Base-by-base conservation (phyloP, 768 basidiomycete genomes). In the Lyophyllum atratum region DNA sequence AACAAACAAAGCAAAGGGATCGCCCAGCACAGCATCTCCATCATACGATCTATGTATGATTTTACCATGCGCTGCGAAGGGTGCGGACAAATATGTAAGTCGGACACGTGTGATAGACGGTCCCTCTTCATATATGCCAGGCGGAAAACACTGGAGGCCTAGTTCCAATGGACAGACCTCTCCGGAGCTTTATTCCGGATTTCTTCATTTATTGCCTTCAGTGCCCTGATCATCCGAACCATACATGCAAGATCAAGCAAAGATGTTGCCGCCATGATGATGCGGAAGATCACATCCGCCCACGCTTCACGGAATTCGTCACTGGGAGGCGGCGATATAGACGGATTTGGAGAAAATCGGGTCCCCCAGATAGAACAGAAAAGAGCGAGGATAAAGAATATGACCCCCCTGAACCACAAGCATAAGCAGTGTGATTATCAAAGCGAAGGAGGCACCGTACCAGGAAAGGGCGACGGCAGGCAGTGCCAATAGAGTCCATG, bases 401-500 rank as follows among this genome's bases (percentile, higher is more conserved):
- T 37, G 9, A 50, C 21, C 2, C 28, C 52, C 58, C 58, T 59
- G 48, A 37, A 4, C 1, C 5, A 10, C 12, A 31, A 8, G 37
- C 9, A 46, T 15, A 24, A 53, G 37, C n/a, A 6, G 4, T 19
- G 17, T 21, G 10, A n/a, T 3, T 15, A 0, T 12, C 3, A 15
- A 17, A 33, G 34, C 19, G 40, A 31, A 22, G 22, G 15, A 31
- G 15, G 15, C 12, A 11, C 3, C 29, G 34, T 29, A 59, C 52
- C 52, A 50, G n/a, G 22, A 49, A 19, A 53, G 39, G 10, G 52
- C 21, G 10, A 51, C 15, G 26, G 53, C 52, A 34, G 58, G 58
- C 4, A 54, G n/a, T 1, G 53, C 28, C 40, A 59, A 34, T 8
- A 59, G 19, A 17, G 42, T 39, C 52, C 58, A 59, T 34, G 49